Conservation (phyloP, 2,329 filamentous ascomycete species). For the Zasmidium citrigriseum region DNA sequence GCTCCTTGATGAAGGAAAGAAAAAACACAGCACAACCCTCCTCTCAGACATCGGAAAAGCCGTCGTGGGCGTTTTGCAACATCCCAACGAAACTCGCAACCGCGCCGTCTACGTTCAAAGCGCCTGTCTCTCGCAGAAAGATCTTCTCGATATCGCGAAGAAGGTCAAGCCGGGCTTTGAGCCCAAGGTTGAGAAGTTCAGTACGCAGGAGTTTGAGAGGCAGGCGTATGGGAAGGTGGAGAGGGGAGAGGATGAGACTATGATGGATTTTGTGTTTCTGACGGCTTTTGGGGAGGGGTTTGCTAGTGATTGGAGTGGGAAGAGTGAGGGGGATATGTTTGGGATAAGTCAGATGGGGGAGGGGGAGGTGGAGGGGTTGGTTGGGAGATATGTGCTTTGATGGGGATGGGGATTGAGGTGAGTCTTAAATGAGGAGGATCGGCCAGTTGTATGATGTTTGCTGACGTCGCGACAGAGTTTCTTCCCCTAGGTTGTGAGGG, state of each 20-base stretch:
- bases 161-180: constrained; percentile 34
- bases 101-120: constrained; percentile 40
- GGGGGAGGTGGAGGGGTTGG: no score
- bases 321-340: no score
- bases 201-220: constrained; percentile 31
- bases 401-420: no score
- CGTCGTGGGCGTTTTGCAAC: constrained; percentile 34
- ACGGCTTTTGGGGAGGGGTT: no score
- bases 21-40: constrained; percentile 33
- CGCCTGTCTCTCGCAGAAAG: constrained; percentile 38
- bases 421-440: no score
- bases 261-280: no score
- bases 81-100: constrained; percentile 38
- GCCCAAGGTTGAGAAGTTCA: constrained; percentile 22
- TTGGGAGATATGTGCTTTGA: no score
- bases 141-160: constrained; percentile 38
- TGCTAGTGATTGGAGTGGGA: no score
- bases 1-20: constrained; percentile 40
- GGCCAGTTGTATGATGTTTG: no score
- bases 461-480: no score
- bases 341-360: no score
- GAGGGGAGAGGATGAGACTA: constrained; percentile 22
- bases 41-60: constrained; percentile 37
- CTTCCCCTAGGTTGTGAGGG: no score
- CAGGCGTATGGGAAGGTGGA: constrained; percentile 32